These are phyloP conservation scores for Lactarius hengduanensis DNA, from an alignment of 768 basidiomycete genomes.

Conservation along the genomic window DNA sequence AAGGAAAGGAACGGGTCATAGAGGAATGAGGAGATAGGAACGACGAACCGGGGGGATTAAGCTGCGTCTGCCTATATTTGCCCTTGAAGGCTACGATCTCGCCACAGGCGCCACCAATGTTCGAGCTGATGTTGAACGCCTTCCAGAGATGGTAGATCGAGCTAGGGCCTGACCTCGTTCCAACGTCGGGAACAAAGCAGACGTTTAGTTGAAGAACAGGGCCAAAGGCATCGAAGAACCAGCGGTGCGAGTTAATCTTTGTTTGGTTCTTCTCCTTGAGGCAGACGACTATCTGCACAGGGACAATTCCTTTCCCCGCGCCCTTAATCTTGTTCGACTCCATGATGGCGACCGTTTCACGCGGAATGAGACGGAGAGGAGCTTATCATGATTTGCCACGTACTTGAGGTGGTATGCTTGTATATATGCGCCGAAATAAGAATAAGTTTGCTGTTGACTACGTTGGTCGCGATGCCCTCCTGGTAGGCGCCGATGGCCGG, in stretches of 20 bases:
- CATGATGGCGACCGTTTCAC: conserved; percentile 64
- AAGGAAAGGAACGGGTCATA: not conserved
- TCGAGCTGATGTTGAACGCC: too few species aligned
- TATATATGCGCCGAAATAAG: conserved; percentile 84
- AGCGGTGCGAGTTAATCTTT: too few species aligned
- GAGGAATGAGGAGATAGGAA: not conserved
- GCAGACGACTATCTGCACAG: too few species aligned
- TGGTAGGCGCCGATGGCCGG: conserved; percentile 95
- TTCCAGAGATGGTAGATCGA: too few species aligned
- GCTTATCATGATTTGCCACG: conserved; percentile 30
- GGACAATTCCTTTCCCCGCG: conserved; percentile 42
- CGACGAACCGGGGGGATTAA: conserved; percentile 64
- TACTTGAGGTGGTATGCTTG: conserved; percentile 60
- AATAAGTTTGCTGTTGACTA: conserved; percentile 79
- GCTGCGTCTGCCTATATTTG: conserved; percentile 68
- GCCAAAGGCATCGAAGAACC: too few species aligned
- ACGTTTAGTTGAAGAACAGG: too few species aligned
- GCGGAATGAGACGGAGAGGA: not conserved
- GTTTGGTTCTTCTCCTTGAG: too few species aligned
- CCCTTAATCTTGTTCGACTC: conserved; percentile 81
- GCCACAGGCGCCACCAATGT: conserved; percentile 62
- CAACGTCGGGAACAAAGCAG: too few species aligned
- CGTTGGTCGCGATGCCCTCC: conserved; percentile 86
- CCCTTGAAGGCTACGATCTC: conserved; percentile 94
- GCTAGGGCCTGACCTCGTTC: too few species aligned